Evolutionary conservation across 208 protist species (phyloP), one percentile per base, ranked within the genome.

Genomic region (Trypanosoma rangeli): DNA sequence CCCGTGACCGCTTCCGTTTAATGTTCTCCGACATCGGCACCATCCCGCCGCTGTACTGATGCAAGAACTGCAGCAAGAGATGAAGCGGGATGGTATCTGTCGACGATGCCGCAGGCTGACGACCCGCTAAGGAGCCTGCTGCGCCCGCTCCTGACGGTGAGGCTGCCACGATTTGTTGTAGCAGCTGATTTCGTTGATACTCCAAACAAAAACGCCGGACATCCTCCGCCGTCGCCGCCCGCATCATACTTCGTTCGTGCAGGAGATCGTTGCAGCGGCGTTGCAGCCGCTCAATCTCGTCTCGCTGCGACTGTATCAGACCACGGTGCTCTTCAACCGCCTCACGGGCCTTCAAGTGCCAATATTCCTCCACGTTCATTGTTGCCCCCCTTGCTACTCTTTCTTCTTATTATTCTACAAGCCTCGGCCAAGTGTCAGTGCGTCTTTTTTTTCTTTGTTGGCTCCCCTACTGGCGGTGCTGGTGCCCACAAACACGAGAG

Each of bases 21-120:
- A n/a, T 68, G 39, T 66, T 86, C 55, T 87, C 78, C 24, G 74
- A 10, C 20, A 60, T 72, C 24, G 82, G 84, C 35, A 93, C 72
- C 28, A 95, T 72, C 29, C 90, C 90, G 48, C 87, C 81, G 55
- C 86, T 95, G 81, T 93, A 93, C 61, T 83, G 69, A 65, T 92
- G 85, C 35, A 95, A 68, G 57, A 92, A 93, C 53, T 79, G 31
- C 26, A 92, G 56, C 18, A 95, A 50, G 12, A 53, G 55, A 7
- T 74, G 46, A 20, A 91, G 55, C 0, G 90, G 87, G 52, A 95
- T 78, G 28, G 56, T 70, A 3, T 85, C 77, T 12, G 52, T 49
- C 1, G 64, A 54, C 3, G 61, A 42, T n/a, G 44, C 42, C 22
- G 67, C 20, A 22, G 31, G n/a, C 22, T n/a, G 26, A 12, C 57